Evolutionary conservation across 495 filamentous ascomycete species (phyloP), one percentile per base, ranked within the genome.

Genomic region (Barbatosphaeria neglecta): DNA sequence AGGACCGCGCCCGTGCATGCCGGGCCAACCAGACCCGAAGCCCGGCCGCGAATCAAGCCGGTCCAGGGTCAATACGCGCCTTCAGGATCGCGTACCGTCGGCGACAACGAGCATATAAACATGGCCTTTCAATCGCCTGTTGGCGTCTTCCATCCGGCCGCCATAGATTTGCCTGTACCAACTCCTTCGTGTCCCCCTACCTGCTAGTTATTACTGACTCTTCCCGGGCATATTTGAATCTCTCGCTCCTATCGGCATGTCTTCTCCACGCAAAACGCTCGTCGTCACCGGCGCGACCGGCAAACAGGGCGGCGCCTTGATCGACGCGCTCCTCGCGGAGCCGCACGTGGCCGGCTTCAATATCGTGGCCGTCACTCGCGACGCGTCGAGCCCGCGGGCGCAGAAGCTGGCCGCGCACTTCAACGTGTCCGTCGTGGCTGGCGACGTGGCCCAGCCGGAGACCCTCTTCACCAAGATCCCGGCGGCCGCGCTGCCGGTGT

Each of bases 201-300:
- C n/a, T n/a, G n/a, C n/a, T n/a, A n/a, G n/a, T n/a, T n/a, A n/a
- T n/a, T n/a, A n/a, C n/a, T n/a, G n/a, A n/a, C n/a, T n/a, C n/a
- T n/a, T n/a, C n/a, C n/a, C n/a, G 9, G 24, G 24, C 24, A 9
- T 25, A 25, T 25, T 9, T 25, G 4, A 25, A 35, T n/a, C 6
- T n/a, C 31, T 15, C 31, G 16, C 16, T n/a, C 2, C 9, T 19
- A n/a, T 18, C 37, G 9, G 28, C 35, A 48, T 48, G 46, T 33
- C 39, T 23, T 15, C 40, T 27, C 37, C 6, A n/a, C 43, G 37
- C 9, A 45, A 50, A 37, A 51, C 67, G 10, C 52, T 84, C 46
- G 70, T 86, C 24, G 57, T 84, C 35, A 77, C 76, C 7, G 80
- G 81, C 7, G 80, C 77, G 13, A 86, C 78, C 0, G 80, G 79